Conservation (phyloP, 2,329 filamentous ascomycete genomes). For the Microsporum ferrugineum region DNA sequence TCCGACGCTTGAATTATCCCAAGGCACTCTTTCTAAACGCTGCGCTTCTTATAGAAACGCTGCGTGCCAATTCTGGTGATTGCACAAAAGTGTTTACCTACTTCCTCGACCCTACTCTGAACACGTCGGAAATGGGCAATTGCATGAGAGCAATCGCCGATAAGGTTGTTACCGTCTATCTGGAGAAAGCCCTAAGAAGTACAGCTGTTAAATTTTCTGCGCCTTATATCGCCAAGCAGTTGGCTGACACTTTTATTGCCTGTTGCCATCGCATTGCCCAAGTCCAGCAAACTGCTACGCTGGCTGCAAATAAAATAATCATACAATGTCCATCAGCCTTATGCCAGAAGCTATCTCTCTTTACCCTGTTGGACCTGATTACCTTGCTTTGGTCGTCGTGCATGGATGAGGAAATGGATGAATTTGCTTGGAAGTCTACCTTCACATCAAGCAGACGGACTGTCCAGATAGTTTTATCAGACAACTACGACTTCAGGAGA, state of each 20-base stretch:
- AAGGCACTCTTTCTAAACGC: slow-evolving; percentile 89
- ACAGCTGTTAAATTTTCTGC: slow-evolving; percentile 71
- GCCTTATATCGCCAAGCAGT: slow-evolving; percentile 76
- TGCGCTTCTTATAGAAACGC: slow-evolving; percentile 74
- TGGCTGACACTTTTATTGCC: slow-evolving; percentile 70
- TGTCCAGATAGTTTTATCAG: slow-evolving; percentile 80
- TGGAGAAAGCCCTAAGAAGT: slow-evolving; percentile 62
- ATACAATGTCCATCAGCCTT: slow-evolving; percentile 74
- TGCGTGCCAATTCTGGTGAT: slow-evolving; percentile 76
- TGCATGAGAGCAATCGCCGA: slow-evolving; percentile 53
- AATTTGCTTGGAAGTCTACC: slow-evolving; percentile 75
- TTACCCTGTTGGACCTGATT: slow-evolving; percentile 81
- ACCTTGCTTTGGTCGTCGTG: slow-evolving; percentile 94
- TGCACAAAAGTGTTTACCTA: slow-evolving; percentile 84
- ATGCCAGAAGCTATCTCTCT: slow-evolving; percentile 80
- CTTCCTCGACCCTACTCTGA: slow-evolving; percentile 82
- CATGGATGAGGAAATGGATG: slow-evolving; percentile 83
- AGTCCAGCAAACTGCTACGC: slow-evolving; percentile 76
- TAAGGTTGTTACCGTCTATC: slow-evolving; percentile 67
- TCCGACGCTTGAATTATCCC: slow-evolving; percentile 72
- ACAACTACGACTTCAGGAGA: slow-evolving; percentile 75
- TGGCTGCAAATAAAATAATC: slow-evolving; percentile 77
- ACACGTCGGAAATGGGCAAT: slow-evolving; percentile 47
- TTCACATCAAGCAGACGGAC: slow-evolving; percentile 67
- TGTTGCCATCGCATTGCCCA: slow-evolving; percentile 91